phyloP scores from a whole-genome alignment of 192 early-diverging fungal genomes.

The Helicostylum pulchrum region DNA sequence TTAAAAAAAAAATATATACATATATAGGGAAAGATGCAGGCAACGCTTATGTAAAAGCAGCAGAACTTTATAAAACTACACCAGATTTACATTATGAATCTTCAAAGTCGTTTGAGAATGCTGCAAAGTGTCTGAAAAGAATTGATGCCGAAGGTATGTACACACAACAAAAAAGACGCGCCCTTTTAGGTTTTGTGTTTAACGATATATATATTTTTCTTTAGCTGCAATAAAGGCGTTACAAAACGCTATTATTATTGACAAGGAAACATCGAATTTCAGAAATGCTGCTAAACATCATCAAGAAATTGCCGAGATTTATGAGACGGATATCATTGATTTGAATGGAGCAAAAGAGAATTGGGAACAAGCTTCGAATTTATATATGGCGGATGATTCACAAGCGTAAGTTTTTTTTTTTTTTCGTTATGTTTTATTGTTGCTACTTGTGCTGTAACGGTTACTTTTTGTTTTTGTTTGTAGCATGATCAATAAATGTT shows the following conservation, averaged over 20 bases:
- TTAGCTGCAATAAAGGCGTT: conserved; percentile 64
- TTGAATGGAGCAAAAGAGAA: conserved; percentile 66
- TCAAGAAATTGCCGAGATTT: conserved; percentile 52
- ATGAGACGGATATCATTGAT: conserved; percentile 68
- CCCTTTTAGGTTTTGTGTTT: background rate
- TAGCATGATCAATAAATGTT: conserved; percentile 83
- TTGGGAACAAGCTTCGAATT: conserved; percentile 88
- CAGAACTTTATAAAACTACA: conserved; percentile 65
- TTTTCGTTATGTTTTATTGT: too few species aligned
- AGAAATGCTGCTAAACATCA: conserved; percentile 34
- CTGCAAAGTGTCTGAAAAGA: conserved; percentile 89
- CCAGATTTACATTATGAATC: conserved; percentile 84
- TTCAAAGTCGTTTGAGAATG: conserved; percentile 73
- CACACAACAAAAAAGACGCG: background rate
- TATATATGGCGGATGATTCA: conserved; percentile 86
- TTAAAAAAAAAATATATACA: too few species aligned
- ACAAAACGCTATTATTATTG: conserved; percentile 72
- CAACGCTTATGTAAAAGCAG: conserved; percentile 84
- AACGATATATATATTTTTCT: background rate
- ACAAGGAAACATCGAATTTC: conserved; percentile 84
- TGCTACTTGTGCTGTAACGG: too few species aligned
- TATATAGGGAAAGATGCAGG: conserved; percentile 87
- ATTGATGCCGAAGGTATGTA: conserved; percentile 60
- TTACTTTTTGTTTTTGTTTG: background rate
- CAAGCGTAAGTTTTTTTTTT: conserved; percentile 67